Evolutionary conservation across 768 basidiomycete genomes (phyloP), one percentile per base, ranked within the genome.

Genomic region (Boletus huronensis): DNA sequence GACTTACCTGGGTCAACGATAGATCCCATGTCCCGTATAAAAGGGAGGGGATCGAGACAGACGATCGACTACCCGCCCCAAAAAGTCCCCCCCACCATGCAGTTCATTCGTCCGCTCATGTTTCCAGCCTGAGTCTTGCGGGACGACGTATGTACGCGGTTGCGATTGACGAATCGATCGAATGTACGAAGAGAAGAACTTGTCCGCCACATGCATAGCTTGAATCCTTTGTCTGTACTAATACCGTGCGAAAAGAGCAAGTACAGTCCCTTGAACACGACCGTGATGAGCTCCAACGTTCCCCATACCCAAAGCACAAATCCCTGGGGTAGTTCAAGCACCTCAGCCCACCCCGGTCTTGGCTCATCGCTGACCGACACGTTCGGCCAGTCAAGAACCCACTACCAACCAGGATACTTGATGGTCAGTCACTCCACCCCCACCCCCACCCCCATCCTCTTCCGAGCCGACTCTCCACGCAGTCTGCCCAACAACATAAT

Each of bases 331-430:
- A 76, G 72, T 35, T 68, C 77, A 0, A 79, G 77, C 58, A 73
- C 81, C 23, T 62, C 68, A 1, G 62, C 72, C 35, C 63, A 72
- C 16, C 66, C 72, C 23, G 67, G 76, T 10, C 74, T 83, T 19
- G 70, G 77, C 4, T 69, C 77, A n/a, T 77, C 82, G 23, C 77
- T 87, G 54, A 77, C 78, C n/a, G 87, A 89, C 59, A 78, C 82
- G 14, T 77, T 90, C 48, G 79, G 84, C 9, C 87, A 88, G 69
- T 83, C 86, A 3, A 77, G 87, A 59, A 82, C 84, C 51, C 87
- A 87, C 61, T 91, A 91, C 67, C 89, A 90, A 63, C 78, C 87
- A 34, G 89, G 89, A 4, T 92, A 90, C 68, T 76, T 92, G 50
- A 81, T 92, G 84, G 89, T 90, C 45, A 54, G 83, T 59, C 23